These are phyloP conservation scores for Dryas alaskensis DNA, from an alignment of 306 rosid species.

Conservation along the genomic window DNA sequence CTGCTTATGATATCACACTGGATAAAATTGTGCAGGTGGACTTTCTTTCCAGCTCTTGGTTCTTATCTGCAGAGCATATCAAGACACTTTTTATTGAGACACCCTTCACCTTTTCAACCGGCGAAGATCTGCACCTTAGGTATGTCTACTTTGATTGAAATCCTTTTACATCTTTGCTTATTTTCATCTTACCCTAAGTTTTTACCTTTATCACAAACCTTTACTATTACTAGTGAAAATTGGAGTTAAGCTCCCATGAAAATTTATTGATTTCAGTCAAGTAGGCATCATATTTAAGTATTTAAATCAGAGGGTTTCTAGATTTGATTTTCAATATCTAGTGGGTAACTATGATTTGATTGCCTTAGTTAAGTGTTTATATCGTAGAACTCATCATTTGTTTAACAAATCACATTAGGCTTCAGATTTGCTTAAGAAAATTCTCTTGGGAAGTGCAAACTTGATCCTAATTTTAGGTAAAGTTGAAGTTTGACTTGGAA, in stretches of 20 bases:
- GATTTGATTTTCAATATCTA: neutral
- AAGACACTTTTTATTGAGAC: slow-evolving; percentile 79
- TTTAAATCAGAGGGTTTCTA: neutral
- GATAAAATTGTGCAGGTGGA: slow-evolving; percentile 94
- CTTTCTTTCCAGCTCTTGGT: slow-evolving; percentile 96
- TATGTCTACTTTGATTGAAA: slow-evolving; percentile 9
- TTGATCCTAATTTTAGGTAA: neutral
- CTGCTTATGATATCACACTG: slow-evolving; percentile 85
- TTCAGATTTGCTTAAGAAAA: slow-evolving; percentile 1
- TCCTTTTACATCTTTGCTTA: neutral
- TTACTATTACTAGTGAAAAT: neutral
- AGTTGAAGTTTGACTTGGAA: slow-evolving; percentile 2
- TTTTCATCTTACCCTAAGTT: neutral
- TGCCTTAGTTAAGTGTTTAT: neutral
- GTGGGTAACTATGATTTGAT: neutral
- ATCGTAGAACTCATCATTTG: neutral
- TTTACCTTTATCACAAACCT: slow-evolving; percentile 6
- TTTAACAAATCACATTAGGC: neutral
- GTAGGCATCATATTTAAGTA: neutral
- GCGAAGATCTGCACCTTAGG: slow-evolving; percentile 98
- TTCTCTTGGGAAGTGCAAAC: slow-evolving; percentile 1
- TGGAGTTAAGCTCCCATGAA: neutral
- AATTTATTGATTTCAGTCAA: neutral
- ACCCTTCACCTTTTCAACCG: slow-evolving; percentile 89
- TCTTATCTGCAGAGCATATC: slow-evolving; percentile 74